Percentiles rank a stretch among this genome's conserved stretches.
Conservation (phyloP, 129 eudicot species). For the Flaveria brownii region DNA sequence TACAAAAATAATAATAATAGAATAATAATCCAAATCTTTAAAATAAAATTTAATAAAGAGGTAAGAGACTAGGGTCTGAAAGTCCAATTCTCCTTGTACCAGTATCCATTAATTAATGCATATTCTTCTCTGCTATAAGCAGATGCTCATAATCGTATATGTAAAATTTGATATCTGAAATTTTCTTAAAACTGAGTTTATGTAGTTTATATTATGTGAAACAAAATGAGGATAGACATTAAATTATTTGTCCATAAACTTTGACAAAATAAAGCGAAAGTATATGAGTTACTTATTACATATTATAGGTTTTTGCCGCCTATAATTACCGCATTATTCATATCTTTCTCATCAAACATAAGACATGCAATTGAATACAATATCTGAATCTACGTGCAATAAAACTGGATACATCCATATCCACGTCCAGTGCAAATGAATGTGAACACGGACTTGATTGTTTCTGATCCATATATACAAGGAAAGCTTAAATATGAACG, state of each 20-base stretch:
- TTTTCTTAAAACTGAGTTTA: neutral
- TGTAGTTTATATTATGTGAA: neutral
- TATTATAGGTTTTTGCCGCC: neutral
- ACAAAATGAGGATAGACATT: neutral
- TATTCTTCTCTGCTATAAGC: neutral
- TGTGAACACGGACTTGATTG: neutral
- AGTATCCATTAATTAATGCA: neutral
- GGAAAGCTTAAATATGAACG: neutral
- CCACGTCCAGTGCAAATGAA: neutral
- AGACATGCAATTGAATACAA: no score
- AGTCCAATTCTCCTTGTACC: neutral
- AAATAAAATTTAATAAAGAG: neutral
- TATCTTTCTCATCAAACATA: neutral
- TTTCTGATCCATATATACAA: neutral
- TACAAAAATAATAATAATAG: neutral
- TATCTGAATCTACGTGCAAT: conserved; percentile 3
- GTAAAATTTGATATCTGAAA: neutral
- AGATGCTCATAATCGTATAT: neutral
- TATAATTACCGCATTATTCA: conserved; percentile 1
- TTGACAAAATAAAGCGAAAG: neutral
- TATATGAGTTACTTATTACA: neutral
- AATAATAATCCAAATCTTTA: neutral
- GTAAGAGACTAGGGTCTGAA: neutral
- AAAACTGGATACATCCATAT: neutral
- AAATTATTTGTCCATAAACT: neutral